phyloP scores from a whole-genome alignment of 148 eudicot species.

The Vaccinium corymbosum region DNA sequence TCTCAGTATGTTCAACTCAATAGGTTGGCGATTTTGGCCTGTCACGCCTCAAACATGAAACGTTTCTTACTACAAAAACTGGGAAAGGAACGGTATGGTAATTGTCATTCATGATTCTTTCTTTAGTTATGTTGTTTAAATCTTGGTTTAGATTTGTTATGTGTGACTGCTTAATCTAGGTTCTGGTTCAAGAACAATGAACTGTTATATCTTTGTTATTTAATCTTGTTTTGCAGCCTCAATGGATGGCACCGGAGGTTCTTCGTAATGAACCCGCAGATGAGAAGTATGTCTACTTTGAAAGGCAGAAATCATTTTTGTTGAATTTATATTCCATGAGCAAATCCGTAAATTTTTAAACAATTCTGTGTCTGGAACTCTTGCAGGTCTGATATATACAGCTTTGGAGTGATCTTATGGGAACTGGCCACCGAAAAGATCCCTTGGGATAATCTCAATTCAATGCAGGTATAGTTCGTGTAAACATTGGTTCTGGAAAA shows the following conservation, averaged over 20 bases:
- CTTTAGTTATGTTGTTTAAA: not conserved
- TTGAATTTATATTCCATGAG: not conserved
- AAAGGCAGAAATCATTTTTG: not conserved
- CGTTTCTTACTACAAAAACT: slow-evolving; percentile 71
- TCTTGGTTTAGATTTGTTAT: not conserved
- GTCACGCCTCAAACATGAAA: slow-evolving; percentile 88
- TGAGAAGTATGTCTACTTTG: slow-evolving; percentile 66
- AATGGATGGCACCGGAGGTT: slow-evolving; percentile 99
- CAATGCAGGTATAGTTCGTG: slow-evolving; percentile 70
- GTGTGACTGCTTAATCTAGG: not conserved
- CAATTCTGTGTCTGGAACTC: slow-evolving; percentile 11
- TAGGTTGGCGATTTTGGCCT: slow-evolving; percentile 99
- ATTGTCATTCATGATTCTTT: slow-evolving; percentile 8
- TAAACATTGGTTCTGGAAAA: not conserved
- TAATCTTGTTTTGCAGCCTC: slow-evolving; percentile 59
- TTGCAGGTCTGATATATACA: slow-evolving; percentile 86
- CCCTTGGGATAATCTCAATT: slow-evolving; percentile 95
- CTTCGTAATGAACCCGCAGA: slow-evolving; percentile 91
- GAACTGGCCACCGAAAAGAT: slow-evolving; percentile 88
- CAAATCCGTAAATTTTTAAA: not conserved
- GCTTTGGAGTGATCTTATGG: slow-evolving; percentile 92
- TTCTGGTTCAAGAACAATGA: not conserved
- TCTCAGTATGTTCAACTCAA: slow-evolving; percentile 11
- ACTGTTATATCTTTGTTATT: not conserved
- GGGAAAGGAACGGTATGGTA: slow-evolving; percentile 95